Base-by-base conservation (phyloP, 441 rosid species). In the Capsella rubella region DNA sequence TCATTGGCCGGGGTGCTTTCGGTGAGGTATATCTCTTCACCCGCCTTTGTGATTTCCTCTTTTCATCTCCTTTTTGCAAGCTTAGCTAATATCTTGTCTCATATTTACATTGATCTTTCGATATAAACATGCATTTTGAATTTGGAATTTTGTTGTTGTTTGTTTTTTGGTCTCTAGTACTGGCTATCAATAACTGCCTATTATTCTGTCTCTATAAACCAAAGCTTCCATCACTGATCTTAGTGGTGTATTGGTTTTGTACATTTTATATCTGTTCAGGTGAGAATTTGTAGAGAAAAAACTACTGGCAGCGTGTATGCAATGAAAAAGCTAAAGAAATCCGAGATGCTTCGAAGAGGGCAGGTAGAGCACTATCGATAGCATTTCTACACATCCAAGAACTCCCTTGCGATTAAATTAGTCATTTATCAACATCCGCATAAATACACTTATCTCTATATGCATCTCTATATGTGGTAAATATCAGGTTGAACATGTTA, bases 321-420 rank as follows among this genome's bases (percentile, higher is more conserved):
- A 61, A 79, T 79, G 82, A 79, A 79, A 71, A 79, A 79, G 77
- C 71, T 79, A 34, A 81, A 74, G 77, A 82, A 82, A 75, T 80
- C 83, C 0, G 85, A 82, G 73, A 82, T 82, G 85, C 85, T 82
- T 80, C 80, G 77, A 43, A 80, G 85, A 75, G 85, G 85, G 51
- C 85, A 82, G 85, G 83, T 82, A 75, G 40, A n/a, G 18, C 58
- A 69, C 35, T 67, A 59, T 72, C 31, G 14, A 53, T 54, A 45
- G 16, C 18, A 29, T 61, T 18, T 47, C 42, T 39, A 12, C n/a
- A 47, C 18, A 47, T 15, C 47, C 37, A 10, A 56, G 34, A 46
- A 4, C 56, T 50, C 15, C 37, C 37, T 32, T 55, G 66, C 29
- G n/a, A 53, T 46, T 53, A 31, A 29, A 31, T 35, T 59, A 31